Conservation (phyloP, 768 basidiomycete species). For the Mycena galopus region DNA sequence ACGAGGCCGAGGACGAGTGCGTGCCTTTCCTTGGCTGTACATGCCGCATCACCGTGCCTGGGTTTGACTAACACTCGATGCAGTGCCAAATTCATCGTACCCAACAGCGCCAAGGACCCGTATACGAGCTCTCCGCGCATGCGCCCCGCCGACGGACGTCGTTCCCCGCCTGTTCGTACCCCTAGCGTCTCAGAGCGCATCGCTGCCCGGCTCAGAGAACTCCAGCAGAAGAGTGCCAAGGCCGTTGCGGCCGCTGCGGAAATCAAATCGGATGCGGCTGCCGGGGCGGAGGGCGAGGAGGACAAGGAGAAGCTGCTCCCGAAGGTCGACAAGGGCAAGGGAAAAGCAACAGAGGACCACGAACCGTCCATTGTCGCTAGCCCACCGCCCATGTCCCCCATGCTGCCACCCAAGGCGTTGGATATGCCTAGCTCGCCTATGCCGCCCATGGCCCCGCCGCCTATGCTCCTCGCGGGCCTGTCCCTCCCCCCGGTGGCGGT, state of each 20-base stretch:
- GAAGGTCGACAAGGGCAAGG: constrained; percentile 89
- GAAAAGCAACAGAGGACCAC: constrained; percentile 64
- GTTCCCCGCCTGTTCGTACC: constrained; percentile 70
- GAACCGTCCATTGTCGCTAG: constrained; percentile 57
- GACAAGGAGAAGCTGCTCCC: constrained; percentile 55
- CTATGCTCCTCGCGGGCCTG: constrained; percentile 83
- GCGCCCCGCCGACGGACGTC: constrained; percentile 66
- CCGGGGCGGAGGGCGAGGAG: constrained; percentile 30
- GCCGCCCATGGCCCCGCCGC: constrained; percentile 59
- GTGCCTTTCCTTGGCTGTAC: constrained; percentile 46
- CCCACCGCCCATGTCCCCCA: constrained; percentile 75
- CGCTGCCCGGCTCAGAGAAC: constrained; percentile 82
- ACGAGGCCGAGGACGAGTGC: constrained; percentile 95
- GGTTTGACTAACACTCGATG: constrained; percentile 21
- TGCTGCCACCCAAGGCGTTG: constrained; percentile 63
- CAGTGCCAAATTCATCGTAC: constrained; percentile 88
- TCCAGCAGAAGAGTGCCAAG: constrained; percentile 68
- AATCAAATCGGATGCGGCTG: constrained; percentile 26
- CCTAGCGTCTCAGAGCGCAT: constrained; percentile 91
- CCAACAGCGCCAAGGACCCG: constrained; percentile 74
- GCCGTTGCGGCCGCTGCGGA: constrained; percentile 48
- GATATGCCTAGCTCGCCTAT: constrained; percentile 49
- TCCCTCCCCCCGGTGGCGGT: constrained; percentile 74
- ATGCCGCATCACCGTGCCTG: constrained; percentile 28
- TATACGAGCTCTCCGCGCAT: constrained; percentile 87